Evolutionary conservation across 2,329 filamentous ascomycete genomes (phyloP), one percentile per base, ranked within the genome.

Genomic region (Colletotrichum simmondsii): DNA sequence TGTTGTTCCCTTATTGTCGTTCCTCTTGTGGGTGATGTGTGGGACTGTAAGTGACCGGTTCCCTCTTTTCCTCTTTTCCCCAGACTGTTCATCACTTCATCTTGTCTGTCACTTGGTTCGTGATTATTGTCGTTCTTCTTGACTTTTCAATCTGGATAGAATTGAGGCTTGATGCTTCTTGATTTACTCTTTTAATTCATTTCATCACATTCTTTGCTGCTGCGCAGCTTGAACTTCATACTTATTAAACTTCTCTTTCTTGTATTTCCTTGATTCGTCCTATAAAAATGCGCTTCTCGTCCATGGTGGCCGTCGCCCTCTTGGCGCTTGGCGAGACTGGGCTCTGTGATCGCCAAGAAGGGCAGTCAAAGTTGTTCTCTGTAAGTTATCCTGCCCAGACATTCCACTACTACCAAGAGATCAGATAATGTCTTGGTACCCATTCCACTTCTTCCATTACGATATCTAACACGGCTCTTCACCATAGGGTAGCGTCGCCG

Each of bases 311-410:
- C 14, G 19, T 64, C 22, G 46, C 66, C 54, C 42, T 72, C 54
- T 60, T 72, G 54, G 70, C 60, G 26, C 65, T 72, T 72, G 60
- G 70, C 60, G 65, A 65, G 2, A 56, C 58, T 19, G 65, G 65
- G 1, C 42, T 72, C 26, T 72, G 70, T 46, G 66, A 70, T 60
- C 59, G 70, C 65, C 70, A 72, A 72, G 70, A 49, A 52, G 60
- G 70, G 65, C 70, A 69, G 30, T 46, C 16, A 24, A 49, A 56
- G 5, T 22, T 60, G 11, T 60, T 64, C 2, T 68, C 65, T 35
- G 70, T 72, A 30, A 60, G 70, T 28, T 10, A 14, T 16, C 3
- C 26, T 4, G 6, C 10, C 42, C 32, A 19, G 6, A 22, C 26
- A 12, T 16, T 12, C 7, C 19, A 30, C 1, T 62, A 26, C 19